A percentile compares a stretch with the other conserved stretches of the same genome.
Conservation (phyloP, 1,139 yeast species). For the Geotrichum aggregatum region DNA sequence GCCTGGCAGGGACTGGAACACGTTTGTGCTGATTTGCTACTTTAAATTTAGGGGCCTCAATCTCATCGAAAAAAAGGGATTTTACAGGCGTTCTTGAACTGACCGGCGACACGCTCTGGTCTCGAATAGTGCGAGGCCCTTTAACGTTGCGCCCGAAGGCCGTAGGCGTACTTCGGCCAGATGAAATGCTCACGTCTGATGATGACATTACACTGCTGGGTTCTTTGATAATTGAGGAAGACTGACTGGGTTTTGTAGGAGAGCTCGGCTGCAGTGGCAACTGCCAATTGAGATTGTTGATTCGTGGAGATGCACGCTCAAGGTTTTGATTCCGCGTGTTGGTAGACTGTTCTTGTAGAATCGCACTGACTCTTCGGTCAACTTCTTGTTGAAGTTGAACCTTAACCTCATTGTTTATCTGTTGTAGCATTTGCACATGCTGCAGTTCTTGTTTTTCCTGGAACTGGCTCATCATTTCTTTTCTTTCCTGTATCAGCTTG, state of each 20-base stretch:
- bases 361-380: constrained; percentile 28
- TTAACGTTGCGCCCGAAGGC: constrained; percentile 13
- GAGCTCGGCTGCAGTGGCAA: not conserved
- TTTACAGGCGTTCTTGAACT: not conserved
- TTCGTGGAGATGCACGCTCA: not conserved
- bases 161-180: not conserved
- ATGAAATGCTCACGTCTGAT: not conserved
- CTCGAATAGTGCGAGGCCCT: constrained; percentile 16
- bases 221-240: not conserved
- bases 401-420: constrained; percentile 28
- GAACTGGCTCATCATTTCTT: constrained; percentile 28
- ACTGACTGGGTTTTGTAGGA: not conserved
- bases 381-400: constrained; percentile 36
- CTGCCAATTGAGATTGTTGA: not conserved
- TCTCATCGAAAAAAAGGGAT: not conserved
- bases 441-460: constrained; percentile 17
- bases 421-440: not conserved
- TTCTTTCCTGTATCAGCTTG: constrained; percentile 30
- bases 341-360: constrained; percentile 7
- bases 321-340: constrained; percentile 5
- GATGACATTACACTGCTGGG: not conserved
- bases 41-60: not conserved
- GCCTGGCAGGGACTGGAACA: not conserved
- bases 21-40: not conserved
- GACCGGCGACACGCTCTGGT: constrained; percentile 6